These are phyloP conservation scores for Pythium dissimile DNA, from an alignment of 352 stramenopile species.

Conservation along the genomic window DNA sequence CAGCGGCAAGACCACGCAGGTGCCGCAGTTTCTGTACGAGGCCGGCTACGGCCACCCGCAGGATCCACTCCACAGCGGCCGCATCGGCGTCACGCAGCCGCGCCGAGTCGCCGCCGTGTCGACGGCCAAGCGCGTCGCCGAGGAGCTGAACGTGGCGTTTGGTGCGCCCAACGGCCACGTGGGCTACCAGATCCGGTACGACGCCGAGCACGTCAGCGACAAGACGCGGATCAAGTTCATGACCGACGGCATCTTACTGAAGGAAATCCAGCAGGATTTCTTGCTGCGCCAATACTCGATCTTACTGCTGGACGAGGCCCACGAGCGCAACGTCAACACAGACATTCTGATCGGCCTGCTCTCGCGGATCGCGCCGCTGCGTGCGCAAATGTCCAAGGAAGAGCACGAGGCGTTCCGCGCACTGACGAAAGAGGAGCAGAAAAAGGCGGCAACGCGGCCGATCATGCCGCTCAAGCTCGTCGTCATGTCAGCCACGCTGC, in stretches of 20 bases:
- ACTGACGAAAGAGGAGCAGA: slow-evolving; percentile 41
- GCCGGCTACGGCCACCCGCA: slow-evolving; percentile 80
- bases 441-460: slow-evolving; percentile 41
- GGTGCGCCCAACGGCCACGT: slow-evolving; percentile 73
- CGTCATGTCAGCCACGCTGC: slow-evolving; percentile 98
- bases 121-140: slow-evolving; percentile 96
- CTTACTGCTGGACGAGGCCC: slow-evolving; percentile 92
- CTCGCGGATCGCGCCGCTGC: slow-evolving; percentile 91
- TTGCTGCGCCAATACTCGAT: slow-evolving; percentile 78
- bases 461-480: slow-evolving; percentile 78
- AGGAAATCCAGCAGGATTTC: slow-evolving; percentile 92
- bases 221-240: slow-evolving; percentile 98
- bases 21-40: slow-evolving; percentile 99
- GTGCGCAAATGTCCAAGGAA: slow-evolving; percentile 82
- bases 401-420: slow-evolving; percentile 52
- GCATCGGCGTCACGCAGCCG: slow-evolving; percentile 97
- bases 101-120: slow-evolving; percentile 97
- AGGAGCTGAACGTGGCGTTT: slow-evolving; percentile 93
- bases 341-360: slow-evolving; percentile 97
- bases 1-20: slow-evolving; percentile 97
- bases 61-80: slow-evolving; percentile 43
- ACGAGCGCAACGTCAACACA: slow-evolving; percentile 96
- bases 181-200: slow-evolving; percentile 98
- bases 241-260: slow-evolving; percentile 99
- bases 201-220: slow-evolving; percentile 89